Evolutionary conservation across 768 basidiomycete species (phyloP).

Genomic region (Phanerochaete sordida): DNA sequence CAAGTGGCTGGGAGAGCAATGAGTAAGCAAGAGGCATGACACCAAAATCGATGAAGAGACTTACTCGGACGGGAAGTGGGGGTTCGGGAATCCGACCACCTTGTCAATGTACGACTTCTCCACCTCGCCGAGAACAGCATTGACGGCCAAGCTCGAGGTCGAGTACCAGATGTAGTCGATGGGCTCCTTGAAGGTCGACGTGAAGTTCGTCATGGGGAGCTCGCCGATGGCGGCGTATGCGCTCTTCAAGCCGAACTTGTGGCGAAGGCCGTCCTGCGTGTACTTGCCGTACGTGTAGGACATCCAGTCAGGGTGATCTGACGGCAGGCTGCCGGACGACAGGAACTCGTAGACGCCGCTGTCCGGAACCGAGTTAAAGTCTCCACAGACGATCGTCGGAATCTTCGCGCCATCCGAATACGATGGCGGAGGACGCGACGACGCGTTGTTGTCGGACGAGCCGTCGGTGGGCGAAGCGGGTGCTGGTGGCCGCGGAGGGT

Average conservation of each 20-base stretch:
- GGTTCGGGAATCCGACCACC: conserved; percentile 94
- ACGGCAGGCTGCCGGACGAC: conserved; percentile 60
- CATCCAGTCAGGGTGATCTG: conserved; percentile 90
- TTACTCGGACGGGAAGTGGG: conserved; percentile 95
- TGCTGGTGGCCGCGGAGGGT: conserved; percentile 61
- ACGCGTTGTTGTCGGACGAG: conserved; percentile 21
- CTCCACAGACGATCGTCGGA: conserved; percentile 88
- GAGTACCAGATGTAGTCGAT: conserved; percentile 97
- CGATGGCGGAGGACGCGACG: conserved; percentile 53
- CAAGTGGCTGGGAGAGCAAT: conserved; percentile 52
- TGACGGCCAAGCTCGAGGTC: conserved; percentile 66
- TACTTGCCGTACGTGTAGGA: conserved; percentile 87
- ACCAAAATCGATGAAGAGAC: conserved; percentile 31
- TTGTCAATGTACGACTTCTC: conserved; percentile 83
- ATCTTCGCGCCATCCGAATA: conserved; percentile 88
- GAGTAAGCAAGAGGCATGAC: conserved; percentile 7
- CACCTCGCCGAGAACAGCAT: conserved; percentile 84
- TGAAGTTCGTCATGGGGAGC: conserved; percentile 82
- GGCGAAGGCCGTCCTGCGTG: conserved; percentile 84
- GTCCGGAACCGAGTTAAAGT: conserved; percentile 86
- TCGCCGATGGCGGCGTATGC: conserved; percentile 68
- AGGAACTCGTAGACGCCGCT: conserved; percentile 94
- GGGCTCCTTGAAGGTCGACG: conserved; percentile 80
- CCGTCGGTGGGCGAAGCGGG: conserved; percentile 24
- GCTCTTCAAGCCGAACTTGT: conserved; percentile 79